Conservation (phyloP, 768 basidiomycete species). For the Mycena maculata region DNA sequence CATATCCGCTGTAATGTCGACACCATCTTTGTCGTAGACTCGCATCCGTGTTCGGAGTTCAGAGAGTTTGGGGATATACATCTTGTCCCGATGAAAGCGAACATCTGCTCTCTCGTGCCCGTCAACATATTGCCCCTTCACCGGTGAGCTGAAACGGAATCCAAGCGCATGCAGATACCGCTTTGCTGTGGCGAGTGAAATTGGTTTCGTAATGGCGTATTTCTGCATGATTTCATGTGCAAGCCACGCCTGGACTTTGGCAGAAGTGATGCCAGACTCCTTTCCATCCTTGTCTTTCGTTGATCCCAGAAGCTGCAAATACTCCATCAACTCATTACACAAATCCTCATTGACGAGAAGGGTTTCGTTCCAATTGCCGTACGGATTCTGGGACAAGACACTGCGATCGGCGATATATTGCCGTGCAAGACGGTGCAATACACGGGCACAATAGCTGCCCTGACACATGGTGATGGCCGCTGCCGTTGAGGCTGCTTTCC, state of each 20-base stretch:
- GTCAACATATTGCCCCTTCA: slow-evolving; percentile 43
- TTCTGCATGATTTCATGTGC: slow-evolving; percentile 14
- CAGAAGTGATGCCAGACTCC: slow-evolving; percentile 31
- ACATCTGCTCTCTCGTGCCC: slow-evolving; percentile 47
- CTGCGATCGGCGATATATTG: background rate
- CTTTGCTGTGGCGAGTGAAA: slow-evolving; percentile 37
- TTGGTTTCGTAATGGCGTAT: slow-evolving; percentile 32
- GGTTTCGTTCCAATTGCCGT: background rate
- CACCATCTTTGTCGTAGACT: slow-evolving; percentile 7
- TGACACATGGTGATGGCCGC: background rate
- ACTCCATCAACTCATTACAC: background rate
- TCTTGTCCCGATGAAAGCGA: slow-evolving; percentile 37
- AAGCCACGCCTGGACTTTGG: slow-evolving; percentile 33
- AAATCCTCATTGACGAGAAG: slow-evolving; percentile 3
- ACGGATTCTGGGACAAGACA: background rate
- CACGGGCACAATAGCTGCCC: background rate
- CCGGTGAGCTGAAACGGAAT: slow-evolving; percentile 28
- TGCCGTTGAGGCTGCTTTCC: slow-evolving; percentile 2
- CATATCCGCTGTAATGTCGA: background rate
- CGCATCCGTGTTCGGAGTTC: slow-evolving; percentile 19
- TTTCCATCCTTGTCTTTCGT: slow-evolving; percentile 29
- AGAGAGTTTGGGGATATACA: slow-evolving; percentile 36
- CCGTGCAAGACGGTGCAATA: background rate
- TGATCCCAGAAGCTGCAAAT: background rate
- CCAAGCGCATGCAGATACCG: slow-evolving; percentile 39